Evolutionary conservation across 164 flowering plant species (phyloP).

Genomic region (Nelumbo lutea): DNA sequence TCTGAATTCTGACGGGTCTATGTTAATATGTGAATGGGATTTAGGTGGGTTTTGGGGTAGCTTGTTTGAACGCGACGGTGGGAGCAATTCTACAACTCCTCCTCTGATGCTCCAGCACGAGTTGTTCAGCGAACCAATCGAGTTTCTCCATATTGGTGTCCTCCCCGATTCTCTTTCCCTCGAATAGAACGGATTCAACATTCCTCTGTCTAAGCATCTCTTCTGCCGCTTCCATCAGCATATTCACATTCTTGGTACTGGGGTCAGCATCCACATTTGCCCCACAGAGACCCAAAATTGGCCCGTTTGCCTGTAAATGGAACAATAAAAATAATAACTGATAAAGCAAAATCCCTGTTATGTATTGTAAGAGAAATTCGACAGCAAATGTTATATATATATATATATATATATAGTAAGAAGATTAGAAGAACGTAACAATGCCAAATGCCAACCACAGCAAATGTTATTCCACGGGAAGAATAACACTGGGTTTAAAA

Average conservation of each 20-base stretch:
- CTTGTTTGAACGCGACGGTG: conserved; percentile 81
- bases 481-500: too few relatives aligned
- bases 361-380: too few relatives aligned
- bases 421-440: too few relatives aligned
- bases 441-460: too few relatives aligned
- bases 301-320: conserved; percentile 55
- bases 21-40: background rate
- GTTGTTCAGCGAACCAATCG: conserved; percentile 71
- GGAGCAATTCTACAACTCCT: conserved; percentile 83
- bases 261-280: conserved; percentile 53
- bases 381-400: too few relatives aligned
- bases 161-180: conserved; percentile 64
- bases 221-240: conserved; percentile 50
- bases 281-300: conserved; percentile 42
- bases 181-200: conserved; percentile 68
- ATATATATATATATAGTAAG: too few relatives aligned
- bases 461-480: too few relatives aligned
- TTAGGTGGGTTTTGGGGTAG: conserved; percentile 21
- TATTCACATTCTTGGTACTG: conserved; percentile 50
- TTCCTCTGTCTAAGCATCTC: conserved; percentile 75
- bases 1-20: too few relatives aligned
- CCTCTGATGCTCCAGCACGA: conserved; percentile 72
- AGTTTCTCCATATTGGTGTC: conserved; percentile 63
- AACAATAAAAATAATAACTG: background rate
- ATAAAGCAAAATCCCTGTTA: background rate